These are phyloP conservation scores for Alectoria sarmentosa DNA, from an alignment of 495 filamentous ascomycete species.

Conservation along the genomic window DNA sequence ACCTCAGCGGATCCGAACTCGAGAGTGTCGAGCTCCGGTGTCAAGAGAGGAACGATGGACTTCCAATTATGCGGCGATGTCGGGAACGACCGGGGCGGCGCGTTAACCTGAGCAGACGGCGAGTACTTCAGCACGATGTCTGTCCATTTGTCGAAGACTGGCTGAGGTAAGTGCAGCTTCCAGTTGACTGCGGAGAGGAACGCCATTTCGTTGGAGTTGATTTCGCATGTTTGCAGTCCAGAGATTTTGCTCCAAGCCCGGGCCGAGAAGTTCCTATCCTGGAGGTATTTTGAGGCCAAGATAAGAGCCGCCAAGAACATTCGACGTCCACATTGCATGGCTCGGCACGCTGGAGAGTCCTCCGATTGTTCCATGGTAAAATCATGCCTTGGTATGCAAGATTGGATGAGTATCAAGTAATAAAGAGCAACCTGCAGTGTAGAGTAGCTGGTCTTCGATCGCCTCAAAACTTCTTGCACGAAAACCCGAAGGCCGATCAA, in stretches of 20 bases:
- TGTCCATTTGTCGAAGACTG: conserved; percentile 83
- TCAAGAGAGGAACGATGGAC: conserved; percentile 66
- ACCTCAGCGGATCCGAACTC: conserved; percentile 37
- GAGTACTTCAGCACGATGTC: conserved; percentile 85
- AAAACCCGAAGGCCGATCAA: conserved; percentile 89
- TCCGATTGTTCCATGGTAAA: conserved; percentile 84
- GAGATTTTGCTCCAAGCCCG: conserved; percentile 98
- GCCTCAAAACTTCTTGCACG: conserved; percentile 92
- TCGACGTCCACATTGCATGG: conserved; percentile 90
- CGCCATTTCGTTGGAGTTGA: conserved; percentile 93
- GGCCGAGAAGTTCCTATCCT: conserved; percentile 96
- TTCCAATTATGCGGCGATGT: conserved; percentile 56
- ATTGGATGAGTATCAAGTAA: conserved; percentile 89
- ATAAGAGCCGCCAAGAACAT: conserved; percentile 96
- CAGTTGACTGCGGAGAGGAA: conserved; percentile 87
- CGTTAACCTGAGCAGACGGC: conserved; percentile 53
- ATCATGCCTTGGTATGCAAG: conserved; percentile 73
- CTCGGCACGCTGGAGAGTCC: conserved; percentile 64
- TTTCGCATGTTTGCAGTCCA: conserved; percentile 79
- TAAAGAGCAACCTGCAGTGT: conserved; percentile 95
- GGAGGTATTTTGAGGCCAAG: conserved; percentile 91
- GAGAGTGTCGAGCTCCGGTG: conserved; percentile 66
- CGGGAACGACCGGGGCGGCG: conserved; percentile 42
- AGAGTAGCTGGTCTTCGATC: conserved; percentile 93
- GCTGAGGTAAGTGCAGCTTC: conserved; percentile 88